Evolutionary conservation across 352 stramenopile genomes (phyloP), one percentile per base, ranked within the genome.

Genomic region (Halophytophthora polymorphica): DNA sequence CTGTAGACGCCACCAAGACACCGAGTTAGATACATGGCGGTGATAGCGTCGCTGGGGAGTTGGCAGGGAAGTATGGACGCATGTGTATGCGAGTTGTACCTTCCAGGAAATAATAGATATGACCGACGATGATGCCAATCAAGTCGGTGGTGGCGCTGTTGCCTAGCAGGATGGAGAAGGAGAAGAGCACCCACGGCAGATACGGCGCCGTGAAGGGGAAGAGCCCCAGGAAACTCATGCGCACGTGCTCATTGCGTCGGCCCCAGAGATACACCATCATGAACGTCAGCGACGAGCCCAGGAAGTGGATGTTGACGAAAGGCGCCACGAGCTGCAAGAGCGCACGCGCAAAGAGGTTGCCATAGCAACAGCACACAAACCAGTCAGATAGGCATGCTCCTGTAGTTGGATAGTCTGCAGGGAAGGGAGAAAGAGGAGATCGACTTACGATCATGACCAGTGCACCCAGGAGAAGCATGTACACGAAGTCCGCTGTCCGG

Each of bases 261-360:
- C 95, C 95, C 97, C 97, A 99, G 19, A 99, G 73, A 73, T 99
- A 99, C 5, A 99, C 88, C 96, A 99, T 99, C 96, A 99, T 99
- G 65, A 99, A 99, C n/a, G 96, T 98, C 21, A 99, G 76, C 14
- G 96, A 98, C 58, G 88, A 98, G 15, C 97, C 96, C 8, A 99
- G 76, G 71, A 99, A 99, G 53, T 98, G 93, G 34, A 99, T 96
- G 61, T 83, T 95, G 17, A 98, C 81, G 59, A 98, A 99, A 12
- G 96, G 94, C 36, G 96, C 96, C 11, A 98, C 78, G n/a, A 93
- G 66, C 85, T 96, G 23, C 48, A 35, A 17, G 41, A 46, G 22
- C 14, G 15, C 51, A 29, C 38, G 48, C 13, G 6, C 54, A 8
- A 50, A 28, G 22, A 43, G 29, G 6, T 34, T 34, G 29, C 6